A percentile compares a stretch with the other conserved stretches of the same genome.
Evolutionary conservation across 306 rosid species (phyloP).

Genomic region (Quercus mongolica): DNA sequence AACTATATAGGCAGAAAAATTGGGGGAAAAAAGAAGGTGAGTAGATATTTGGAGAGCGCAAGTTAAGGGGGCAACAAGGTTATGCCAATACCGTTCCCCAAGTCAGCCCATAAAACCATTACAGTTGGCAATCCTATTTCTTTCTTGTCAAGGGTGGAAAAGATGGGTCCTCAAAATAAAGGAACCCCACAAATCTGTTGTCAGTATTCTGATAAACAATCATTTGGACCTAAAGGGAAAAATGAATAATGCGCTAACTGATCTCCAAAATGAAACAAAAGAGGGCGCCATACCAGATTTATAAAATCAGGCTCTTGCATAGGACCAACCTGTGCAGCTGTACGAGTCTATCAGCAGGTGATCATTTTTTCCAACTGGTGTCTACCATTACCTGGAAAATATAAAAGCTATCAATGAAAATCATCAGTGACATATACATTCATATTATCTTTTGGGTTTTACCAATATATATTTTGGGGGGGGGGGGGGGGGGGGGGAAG

Average conservation of each 20-base stretch:
- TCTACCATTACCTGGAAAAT: conserved; percentile 28
- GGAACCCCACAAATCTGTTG: conserved; percentile 30
- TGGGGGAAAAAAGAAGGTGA: not conserved
- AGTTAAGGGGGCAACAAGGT: conserved; percentile 5
- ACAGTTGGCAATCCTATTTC: conserved; percentile 23
- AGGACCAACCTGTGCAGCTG: conserved; percentile 24
- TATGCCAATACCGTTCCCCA: conserved; percentile 11
- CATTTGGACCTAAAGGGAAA: conserved; percentile 25
- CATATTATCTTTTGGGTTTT: not conserved
- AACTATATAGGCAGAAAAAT: too few species aligned
- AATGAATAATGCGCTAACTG: conserved; percentile 8
- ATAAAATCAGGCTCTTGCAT: conserved; percentile 23
- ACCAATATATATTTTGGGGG: too few species aligned
- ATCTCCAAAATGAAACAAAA: conserved; percentile 30
- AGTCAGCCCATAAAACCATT: conserved; percentile 18
- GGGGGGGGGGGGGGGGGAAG: not conserved
- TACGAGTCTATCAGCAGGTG: conserved; percentile 23
- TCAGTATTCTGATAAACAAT: conserved; percentile 23
- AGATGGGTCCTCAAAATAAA: conserved; percentile 30
- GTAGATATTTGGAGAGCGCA: not conserved
- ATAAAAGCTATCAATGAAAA: conserved; percentile 6
- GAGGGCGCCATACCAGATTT: conserved; percentile 29
- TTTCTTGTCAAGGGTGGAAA: conserved; percentile 8
- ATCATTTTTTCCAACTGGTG: conserved; percentile 25
- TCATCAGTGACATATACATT: not conserved